A percentile compares a stretch with the other conserved stretches of the same genome.
Evolutionary conservation across 768 basidiomycete genomes (phyloP).

Genomic region (Erythrobasidium yunnanense): DNA sequence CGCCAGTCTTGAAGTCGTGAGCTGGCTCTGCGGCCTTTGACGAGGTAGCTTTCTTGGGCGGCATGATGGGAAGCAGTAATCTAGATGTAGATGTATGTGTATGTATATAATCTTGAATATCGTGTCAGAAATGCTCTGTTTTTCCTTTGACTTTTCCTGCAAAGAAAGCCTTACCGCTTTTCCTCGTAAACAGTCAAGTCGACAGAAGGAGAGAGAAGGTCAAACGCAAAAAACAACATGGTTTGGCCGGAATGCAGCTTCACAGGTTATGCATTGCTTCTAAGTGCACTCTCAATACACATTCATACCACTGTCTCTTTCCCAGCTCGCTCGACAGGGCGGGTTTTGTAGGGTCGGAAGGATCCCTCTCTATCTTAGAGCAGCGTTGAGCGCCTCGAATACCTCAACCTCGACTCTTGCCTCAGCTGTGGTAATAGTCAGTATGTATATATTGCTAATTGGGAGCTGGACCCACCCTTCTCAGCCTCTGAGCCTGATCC

Average conservation of each 20-base stretch:
- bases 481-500: conserved; percentile 85
- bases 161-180: no score
- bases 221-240: no score
- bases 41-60: conserved; percentile 13
- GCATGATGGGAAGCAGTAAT: background rate
- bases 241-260: no score
- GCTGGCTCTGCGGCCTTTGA: background rate
- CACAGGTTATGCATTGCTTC: no score
- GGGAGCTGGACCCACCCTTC: conserved; percentile 64
- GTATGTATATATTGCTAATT: background rate
- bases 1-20: conserved; percentile 57
- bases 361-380: conserved; percentile 53
- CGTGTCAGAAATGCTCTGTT: no score
- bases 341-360: no score
- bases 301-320: no score
- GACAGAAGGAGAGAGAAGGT: no score
- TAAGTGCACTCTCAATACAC: no score
- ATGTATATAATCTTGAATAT: background rate
- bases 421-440: conserved; percentile 1
- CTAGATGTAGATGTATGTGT: background rate
- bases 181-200: no score
- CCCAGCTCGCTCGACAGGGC: no score
- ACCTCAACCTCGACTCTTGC: conserved; percentile 71
- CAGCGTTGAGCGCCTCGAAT: conserved; percentile 86
- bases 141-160: no score